A percentile compares a stretch with the other conserved stretches of the same genome.
Conservation (phyloP, 805 yeast species). For the Debaryomyces hansenii region DNA sequence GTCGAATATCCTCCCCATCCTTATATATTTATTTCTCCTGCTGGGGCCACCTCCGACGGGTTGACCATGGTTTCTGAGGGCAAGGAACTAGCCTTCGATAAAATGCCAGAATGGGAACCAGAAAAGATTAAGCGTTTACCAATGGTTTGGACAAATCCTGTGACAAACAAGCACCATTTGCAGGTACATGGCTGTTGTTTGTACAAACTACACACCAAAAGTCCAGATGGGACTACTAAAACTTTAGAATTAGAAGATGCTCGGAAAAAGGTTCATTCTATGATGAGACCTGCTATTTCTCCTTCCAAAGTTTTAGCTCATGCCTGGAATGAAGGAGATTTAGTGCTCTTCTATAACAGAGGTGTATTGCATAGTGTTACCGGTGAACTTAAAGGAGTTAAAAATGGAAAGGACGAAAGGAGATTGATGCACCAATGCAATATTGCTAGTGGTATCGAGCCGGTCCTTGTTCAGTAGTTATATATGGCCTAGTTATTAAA, state of each 20-base stretch:
- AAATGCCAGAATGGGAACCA: constrained; percentile 83
- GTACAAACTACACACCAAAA: constrained; percentile 54
- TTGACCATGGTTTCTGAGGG: constrained; percentile 82
- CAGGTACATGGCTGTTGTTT: constrained; percentile 91
- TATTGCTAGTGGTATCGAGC: constrained; percentile 79
- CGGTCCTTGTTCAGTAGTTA: constrained; percentile 27
- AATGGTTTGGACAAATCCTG: constrained; percentile 90
- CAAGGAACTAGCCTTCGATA: constrained; percentile 62
- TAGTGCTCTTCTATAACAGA: constrained; percentile 82
- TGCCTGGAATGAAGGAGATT: constrained; percentile 80
- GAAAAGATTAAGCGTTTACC: constrained; percentile 76
- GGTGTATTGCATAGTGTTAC: constrained; percentile 94
- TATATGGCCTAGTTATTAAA: neutral
- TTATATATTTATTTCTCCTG: constrained; percentile 77
- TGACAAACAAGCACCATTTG: constrained; percentile 76
- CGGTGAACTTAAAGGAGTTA: constrained; percentile 66
- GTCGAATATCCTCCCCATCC: constrained; percentile 94
- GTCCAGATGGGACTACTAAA: constrained; percentile 49
- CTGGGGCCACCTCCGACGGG: constrained; percentile 83
- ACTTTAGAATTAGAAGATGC: constrained; percentile 68
- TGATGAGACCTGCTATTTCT: constrained; percentile 84
- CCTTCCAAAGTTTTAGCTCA: constrained; percentile 78
- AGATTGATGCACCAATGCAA: constrained; percentile 94
- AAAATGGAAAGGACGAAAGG: constrained; percentile 60
- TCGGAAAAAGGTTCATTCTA: constrained; percentile 63